Evolutionary conservation across 1,139 yeast species (phyloP), one percentile per base, ranked within the genome.

Genomic region (Debaryomyces psychrophilus): DNA sequence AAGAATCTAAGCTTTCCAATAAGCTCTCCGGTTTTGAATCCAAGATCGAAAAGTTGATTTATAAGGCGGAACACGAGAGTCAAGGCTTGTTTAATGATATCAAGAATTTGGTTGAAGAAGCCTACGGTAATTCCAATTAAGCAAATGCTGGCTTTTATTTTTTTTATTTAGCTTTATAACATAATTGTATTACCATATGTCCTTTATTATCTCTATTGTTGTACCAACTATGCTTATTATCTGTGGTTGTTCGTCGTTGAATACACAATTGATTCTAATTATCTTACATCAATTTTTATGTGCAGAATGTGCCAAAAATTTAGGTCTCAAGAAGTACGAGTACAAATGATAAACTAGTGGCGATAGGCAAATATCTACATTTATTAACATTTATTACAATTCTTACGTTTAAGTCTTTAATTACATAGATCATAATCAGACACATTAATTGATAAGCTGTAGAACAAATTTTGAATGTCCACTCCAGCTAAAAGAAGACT

Each of bases 401-500:
- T 37, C 11, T 37, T 17, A 37, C 22, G 26, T 25, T 37, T 25
- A 17, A 8, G 18, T 18, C 34, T 38, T 28, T 28, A 28, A 38
- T 28, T 38, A 26, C 17, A 38, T 28, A 27, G n/a, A 38, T 22
- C 11, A 17, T 18, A 26, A 17, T 17, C 25, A 34, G 34, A 17
- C 2, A 17, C 18, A 3, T 14, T 25, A 11, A 11, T n/a, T 15
- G 12, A 33, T 17, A 41, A 15, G 17, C 20, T 9, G 14, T 25
- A 15, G 33, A 28, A 31, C 28, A 54, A 38, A 20, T 18, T 20
- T 27, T 20, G 23, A 18, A 93, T 93, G 99, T 92, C 98, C 11
- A 93, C 99, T 4, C 95, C 97, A 25, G 99, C 99, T 8, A 85
- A 97, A 67, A 87, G 97, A 82, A 85, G 99, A 73, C 83, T 93